These are phyloP conservation scores for Umbelopsis isabellina DNA, from an alignment of 192 early-diverging fungal genomes.

Conservation along the genomic window DNA sequence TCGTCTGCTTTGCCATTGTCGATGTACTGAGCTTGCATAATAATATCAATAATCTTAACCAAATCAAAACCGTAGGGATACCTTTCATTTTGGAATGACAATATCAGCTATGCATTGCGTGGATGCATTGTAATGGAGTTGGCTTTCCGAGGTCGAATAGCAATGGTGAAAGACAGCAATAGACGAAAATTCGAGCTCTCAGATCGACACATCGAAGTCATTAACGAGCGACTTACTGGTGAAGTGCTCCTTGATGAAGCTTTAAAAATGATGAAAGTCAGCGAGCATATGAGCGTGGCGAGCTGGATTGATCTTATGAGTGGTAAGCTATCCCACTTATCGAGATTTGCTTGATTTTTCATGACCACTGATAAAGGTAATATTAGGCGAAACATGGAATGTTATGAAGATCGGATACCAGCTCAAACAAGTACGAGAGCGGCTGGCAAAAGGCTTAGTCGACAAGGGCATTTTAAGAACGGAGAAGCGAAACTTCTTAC, in stretches of 20 bases:
- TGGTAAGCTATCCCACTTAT: conserved; percentile 56
- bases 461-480: conserved; percentile 97
- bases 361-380: conserved; percentile 1
- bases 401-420: conserved; percentile 96
- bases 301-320: conserved; percentile 98
- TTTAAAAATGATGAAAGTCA: conserved; percentile 87
- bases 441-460: conserved; percentile 96
- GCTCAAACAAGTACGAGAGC: conserved; percentile 96
- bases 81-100: conserved; percentile 99
- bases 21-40: conserved; percentile 1
- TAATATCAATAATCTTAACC: not conserved
- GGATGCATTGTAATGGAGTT: conserved; percentile 97
- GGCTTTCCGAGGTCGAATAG: conserved; percentile 88
- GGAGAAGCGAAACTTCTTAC: conserved; percentile 93
- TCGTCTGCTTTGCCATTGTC: not conserved
- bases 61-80: conserved; percentile 68
- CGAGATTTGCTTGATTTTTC: not conserved
- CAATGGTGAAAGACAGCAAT: conserved; percentile 83
- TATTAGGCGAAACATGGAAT: conserved; percentile 96
- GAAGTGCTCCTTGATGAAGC: conserved; percentile 97
- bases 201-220: conserved; percentile 86
- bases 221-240: conserved; percentile 82
- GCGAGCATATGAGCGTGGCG: conserved; percentile 80
- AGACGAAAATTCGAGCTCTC: conserved; percentile 71
- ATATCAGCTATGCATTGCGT: conserved; percentile 93